Conservation (phyloP, 495 filamentous ascomycete species). For the Penicillium daleae region DNA sequence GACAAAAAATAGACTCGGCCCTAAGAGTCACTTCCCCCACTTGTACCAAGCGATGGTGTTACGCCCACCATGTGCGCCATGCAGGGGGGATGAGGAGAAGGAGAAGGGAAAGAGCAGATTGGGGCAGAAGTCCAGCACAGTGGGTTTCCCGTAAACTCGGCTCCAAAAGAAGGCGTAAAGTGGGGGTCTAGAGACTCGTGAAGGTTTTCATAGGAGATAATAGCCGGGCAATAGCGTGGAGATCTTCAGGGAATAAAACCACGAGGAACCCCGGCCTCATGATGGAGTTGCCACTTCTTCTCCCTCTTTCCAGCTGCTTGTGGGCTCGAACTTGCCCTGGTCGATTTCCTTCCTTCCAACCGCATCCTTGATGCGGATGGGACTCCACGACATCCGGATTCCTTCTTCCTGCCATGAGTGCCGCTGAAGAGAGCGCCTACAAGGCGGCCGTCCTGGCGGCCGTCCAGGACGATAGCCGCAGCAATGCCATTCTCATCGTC, state of each 20-base stretch:
- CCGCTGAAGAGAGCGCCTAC: slow-evolving; percentile 9
- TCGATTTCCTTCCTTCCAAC: not conserved
- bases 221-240: slow-evolving; percentile 17
- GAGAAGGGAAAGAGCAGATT: not conserved
- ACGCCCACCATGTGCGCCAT: not conserved
- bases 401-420: slow-evolving; percentile 20
- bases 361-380: slow-evolving; percentile 17
- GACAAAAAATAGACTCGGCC: slow-evolving; percentile 20
- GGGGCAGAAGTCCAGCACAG: not conserved
- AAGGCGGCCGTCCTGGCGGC: slow-evolving; percentile 18
- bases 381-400: slow-evolving; percentile 6
- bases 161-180: slow-evolving; percentile 1
- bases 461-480: slow-evolving; percentile 26
- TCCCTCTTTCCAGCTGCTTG: slow-evolving; percentile 3
- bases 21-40: slow-evolving; percentile 24
- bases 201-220: slow-evolving; percentile 12
- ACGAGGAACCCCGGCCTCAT: slow-evolving; percentile 12
- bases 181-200: slow-evolving; percentile 18
- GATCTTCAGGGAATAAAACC: slow-evolving; percentile 27
- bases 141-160: slow-evolving; percentile 7
- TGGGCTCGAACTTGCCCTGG: not conserved
- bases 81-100: slow-evolving; percentile 2
- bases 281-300: not conserved
- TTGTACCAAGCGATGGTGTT: slow-evolving; percentile 11
- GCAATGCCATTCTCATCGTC: slow-evolving; percentile 33